Conservation (phyloP, 2,329 filamentous ascomycete species). For the Cercospora sp. region DNA sequence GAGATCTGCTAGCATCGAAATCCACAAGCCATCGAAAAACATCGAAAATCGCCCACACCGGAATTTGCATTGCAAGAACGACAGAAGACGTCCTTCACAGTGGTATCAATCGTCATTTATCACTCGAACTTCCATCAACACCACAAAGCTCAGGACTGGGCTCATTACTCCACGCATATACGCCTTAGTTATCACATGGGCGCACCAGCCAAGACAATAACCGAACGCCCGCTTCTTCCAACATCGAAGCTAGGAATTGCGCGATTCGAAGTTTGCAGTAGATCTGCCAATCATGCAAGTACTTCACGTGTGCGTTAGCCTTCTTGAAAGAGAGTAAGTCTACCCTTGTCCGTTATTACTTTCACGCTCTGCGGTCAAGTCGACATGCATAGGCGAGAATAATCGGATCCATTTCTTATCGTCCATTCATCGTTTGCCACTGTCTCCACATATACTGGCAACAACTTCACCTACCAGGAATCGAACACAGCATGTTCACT, state of each 20-base stretch:
- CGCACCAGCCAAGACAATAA: constrained; percentile 4
- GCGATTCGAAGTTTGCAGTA: constrained; percentile 4
- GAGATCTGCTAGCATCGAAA: neutral
- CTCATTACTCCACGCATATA: neutral
- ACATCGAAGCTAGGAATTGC: constrained; percentile 7
- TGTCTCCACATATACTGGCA: neutral
- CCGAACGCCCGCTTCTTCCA: constrained; percentile 4
- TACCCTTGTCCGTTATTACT: neutral
- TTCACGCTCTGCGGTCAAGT: neutral
- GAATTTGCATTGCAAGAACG: neutral
- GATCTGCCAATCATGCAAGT: constrained; percentile 1
- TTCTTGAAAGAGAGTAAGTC: neutral
- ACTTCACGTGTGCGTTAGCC: neutral
- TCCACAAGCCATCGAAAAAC: neutral
- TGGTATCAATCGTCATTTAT: neutral
- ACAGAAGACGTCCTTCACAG: neutral
- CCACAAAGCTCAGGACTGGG: neutral
- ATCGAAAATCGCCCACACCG: neutral
- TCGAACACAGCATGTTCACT: neutral
- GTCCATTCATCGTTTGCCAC: neutral
- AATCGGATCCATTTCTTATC: neutral
- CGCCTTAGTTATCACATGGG: neutral
- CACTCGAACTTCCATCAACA: neutral
- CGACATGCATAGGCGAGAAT: constrained; percentile 2
- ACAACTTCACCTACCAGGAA: neutral